Conservation (phyloP, 257 asterid genomes). For the Paraleonurus japonicus region DNA sequence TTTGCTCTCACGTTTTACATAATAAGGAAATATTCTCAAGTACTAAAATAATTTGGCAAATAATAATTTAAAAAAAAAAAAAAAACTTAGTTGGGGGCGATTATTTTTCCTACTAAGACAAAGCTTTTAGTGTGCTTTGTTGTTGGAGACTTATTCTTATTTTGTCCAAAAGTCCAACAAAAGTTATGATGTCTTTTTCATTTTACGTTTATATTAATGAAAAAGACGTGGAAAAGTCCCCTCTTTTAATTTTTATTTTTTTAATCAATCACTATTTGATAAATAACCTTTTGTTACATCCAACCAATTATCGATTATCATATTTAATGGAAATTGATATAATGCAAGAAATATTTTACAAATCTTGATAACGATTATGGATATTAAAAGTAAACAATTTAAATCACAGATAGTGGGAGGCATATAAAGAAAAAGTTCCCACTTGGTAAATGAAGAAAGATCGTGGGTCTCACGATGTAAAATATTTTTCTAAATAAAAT, state of each 20-base stretch:
- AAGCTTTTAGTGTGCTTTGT: no score
- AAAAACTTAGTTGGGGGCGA: background rate
- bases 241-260: no score
- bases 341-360: background rate
- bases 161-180: no score
- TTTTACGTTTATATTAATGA: no score
- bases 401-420: conserved; percentile 24
- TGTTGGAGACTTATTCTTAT: no score
- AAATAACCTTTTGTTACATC: background rate
- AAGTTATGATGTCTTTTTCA: no score
- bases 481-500: background rate
- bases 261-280: no score
- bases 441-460: background rate
- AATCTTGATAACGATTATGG: conserved; percentile 7
- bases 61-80: background rate
- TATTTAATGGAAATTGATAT: background rate
- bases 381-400: background rate
- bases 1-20: no score
- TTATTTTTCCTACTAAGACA: no score
- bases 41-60: no score
- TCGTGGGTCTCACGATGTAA: background rate
- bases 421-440: background rate
- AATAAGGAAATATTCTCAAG: no score
- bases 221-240: no score
- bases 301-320: background rate